Evolutionary conservation across 2,329 filamentous ascomycete genomes (phyloP).

Genomic region (Chaetomiaceae sp.): DNA sequence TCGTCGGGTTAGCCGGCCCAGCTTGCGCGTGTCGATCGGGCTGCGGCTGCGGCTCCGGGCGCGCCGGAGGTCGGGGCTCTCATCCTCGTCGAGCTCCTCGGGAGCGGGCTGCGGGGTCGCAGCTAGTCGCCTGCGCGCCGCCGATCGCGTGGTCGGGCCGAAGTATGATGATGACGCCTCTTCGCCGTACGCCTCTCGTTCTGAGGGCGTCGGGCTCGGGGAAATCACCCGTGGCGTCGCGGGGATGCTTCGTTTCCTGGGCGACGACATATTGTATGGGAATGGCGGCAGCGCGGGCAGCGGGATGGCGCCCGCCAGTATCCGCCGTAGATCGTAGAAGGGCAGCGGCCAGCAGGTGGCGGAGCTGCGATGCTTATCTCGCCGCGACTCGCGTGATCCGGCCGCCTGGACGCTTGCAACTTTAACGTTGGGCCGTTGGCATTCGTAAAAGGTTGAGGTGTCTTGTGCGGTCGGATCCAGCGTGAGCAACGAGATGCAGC

Average conservation of each 20-base stretch:
- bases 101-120: slow-evolving; percentile 52
- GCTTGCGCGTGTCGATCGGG: slow-evolving; percentile 49
- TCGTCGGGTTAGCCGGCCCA: slow-evolving; percentile 44
- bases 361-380: slow-evolving; percentile 46
- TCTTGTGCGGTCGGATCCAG: slow-evolving; percentile 49
- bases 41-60: slow-evolving; percentile 68
- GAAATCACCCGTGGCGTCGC: slow-evolving; percentile 83
- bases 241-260: slow-evolving; percentile 54
- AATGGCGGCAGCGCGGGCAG: slow-evolving; percentile 56
- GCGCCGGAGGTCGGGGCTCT: slow-evolving; percentile 48
- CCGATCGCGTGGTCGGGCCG: slow-evolving; percentile 71
- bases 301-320: slow-evolving; percentile 51
- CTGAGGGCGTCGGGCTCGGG: slow-evolving; percentile 71
- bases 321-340: slow-evolving; percentile 42
- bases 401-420: slow-evolving; percentile 15
- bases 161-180: slow-evolving; percentile 48
- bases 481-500: slow-evolving; percentile 44
- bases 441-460: slow-evolving; percentile 31
- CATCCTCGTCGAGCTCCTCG: slow-evolving; percentile 50
- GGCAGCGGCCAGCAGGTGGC: slow-evolving; percentile 40
- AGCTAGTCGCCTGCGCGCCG: slow-evolving; percentile 52
- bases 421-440: slow-evolving; percentile 26
- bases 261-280: slow-evolving; percentile 46
- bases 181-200: slow-evolving; percentile 46
- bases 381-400: slow-evolving; percentile 38